Conservation (phyloP, 805 yeast genomes). For the Saturnispora mendoncae region DNA sequence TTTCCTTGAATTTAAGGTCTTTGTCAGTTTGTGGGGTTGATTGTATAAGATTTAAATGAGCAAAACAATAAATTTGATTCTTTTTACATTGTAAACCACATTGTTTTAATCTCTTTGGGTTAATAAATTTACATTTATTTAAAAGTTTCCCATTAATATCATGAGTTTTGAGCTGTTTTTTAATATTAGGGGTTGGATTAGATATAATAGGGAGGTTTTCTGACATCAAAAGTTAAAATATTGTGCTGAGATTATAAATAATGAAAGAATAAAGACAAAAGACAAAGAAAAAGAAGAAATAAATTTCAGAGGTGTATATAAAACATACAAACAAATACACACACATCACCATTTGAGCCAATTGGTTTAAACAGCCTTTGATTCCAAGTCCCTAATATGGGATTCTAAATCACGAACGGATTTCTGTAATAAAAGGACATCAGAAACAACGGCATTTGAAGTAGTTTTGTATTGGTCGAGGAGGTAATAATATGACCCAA, state of each 20-base stretch:
- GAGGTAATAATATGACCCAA: constrained; percentile 67
- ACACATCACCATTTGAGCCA: no score
- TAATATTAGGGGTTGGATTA: not conserved
- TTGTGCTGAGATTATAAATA: no score
- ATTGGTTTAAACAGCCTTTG: no score
- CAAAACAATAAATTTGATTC: constrained; percentile 48
- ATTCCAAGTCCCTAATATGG: constrained; percentile 42
- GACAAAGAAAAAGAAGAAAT: not conserved
- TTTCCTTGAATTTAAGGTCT: constrained; percentile 1
- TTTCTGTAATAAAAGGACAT: constrained; percentile 60
- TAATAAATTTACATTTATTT: constrained; percentile 38
- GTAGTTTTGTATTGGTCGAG: constrained; percentile 70
- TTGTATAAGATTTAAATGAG: constrained; percentile 33
- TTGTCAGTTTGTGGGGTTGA: constrained; percentile 1
- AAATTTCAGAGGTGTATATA: not conserved
- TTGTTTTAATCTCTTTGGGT: constrained; percentile 41
- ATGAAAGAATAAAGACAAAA: no score
- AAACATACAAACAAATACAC: not conserved
- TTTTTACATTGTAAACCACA: constrained; percentile 56
- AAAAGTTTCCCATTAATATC: constrained; percentile 5
- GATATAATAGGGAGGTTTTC: no score
- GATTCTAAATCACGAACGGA: constrained; percentile 28
- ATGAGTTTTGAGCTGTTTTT: constrained; percentile 6
- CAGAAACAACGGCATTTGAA: constrained; percentile 64
- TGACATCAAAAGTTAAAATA: no score